Percentiles rank a stretch among this genome's conserved stretches.
Conservation (phyloP, 1,284 basidiomycete species). For the Ganoderma leucocontextum region DNA sequence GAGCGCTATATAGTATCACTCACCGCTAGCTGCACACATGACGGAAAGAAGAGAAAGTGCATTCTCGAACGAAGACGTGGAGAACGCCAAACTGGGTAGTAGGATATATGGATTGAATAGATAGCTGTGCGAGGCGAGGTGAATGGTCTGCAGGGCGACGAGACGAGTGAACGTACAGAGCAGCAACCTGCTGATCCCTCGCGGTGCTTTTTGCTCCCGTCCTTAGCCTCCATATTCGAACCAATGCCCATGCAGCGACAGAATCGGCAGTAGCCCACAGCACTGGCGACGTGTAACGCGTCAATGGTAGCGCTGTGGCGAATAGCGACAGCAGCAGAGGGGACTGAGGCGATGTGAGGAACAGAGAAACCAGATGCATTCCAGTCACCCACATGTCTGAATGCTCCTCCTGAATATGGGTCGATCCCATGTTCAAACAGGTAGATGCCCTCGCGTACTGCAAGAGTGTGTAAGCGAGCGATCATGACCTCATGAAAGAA, state of each 20-base stretch:
- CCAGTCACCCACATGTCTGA: conserved; percentile 76
- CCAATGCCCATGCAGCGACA: conserved; percentile 70
- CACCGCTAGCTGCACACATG: conserved; percentile 79
- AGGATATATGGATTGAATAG: conserved; percentile 91
- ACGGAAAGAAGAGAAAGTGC: conserved; percentile 71
- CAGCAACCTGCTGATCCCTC: conserved; percentile 66
- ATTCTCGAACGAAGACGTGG: conserved; percentile 85
- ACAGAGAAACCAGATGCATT: conserved; percentile 8
- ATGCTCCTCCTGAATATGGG: conserved; percentile 86
- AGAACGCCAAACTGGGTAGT: conserved; percentile 80
- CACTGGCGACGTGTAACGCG: conserved; percentile 55
- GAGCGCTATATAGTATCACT: conserved; percentile 18
- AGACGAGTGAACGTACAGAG: conserved; percentile 57
- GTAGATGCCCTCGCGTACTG: conserved; percentile 90
- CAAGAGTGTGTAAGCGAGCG: conserved; percentile 22
- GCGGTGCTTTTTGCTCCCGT: conserved; percentile 54
- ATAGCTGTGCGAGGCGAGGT: conserved; percentile 58
- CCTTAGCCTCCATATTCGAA: conserved; percentile 71
- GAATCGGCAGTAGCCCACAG: conserved; percentile 80
- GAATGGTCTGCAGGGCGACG: not conserved
- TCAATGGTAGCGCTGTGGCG: conserved; percentile 68
- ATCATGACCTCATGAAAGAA: not conserved
- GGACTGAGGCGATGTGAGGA: conserved; percentile 59
- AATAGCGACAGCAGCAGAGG: conserved; percentile 85
- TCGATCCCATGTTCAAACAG: conserved; percentile 77